Base-by-base conservation (phyloP, 345 rosid species). In the Eucalyptus brandiana region DNA sequence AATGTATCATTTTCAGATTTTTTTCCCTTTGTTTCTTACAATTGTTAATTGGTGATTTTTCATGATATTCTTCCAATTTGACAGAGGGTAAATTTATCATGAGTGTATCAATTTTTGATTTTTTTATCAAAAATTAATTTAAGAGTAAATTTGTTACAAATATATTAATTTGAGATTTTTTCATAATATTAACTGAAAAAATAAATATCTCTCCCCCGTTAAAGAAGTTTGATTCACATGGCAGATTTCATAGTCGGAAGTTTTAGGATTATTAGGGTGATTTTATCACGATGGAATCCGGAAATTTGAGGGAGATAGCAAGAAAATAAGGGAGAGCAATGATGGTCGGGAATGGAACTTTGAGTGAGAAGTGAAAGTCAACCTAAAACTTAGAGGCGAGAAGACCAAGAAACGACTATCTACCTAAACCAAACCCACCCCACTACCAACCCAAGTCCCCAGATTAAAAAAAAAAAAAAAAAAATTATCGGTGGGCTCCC, bases 21-120 rank as follows among this genome's bases (percentile, higher is more conserved):
- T 9, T 10, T 4, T 19, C 1, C 5, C 0, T 53, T 53, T 8
- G 58, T 8, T n/a, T n/a, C n/a, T n/a, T 10, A 53, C 2, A 53
- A 19, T 19, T 0, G 24, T 53, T 1, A 1, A 19, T 53, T 19
- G 19, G 5, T 53, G 24, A 53, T 53, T 53, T 53, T 53, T 19
- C 1, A 1, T 19, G 2, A 53, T 19, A 2, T 19, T 53, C 4
- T 53, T 53, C 2, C 2, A 53, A 53, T 53, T 53, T 19, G 8
- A 53, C 0, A 53, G 3, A 53, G 0, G 0, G 2, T 12, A 26
- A 26, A 58, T 26, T 58, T 58, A 12, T 58, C 2, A 12, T 0
- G 5, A 10, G 0, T 58, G 4, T 58, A 58, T 26, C 0, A 12
- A 26, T 58, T 58, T 58, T 2, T 5, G 3, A 9, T 26, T 58